Evolutionary conservation across 140 eudicot species (phyloP).

Genomic region (Erigeron philadelphicus): DNA sequence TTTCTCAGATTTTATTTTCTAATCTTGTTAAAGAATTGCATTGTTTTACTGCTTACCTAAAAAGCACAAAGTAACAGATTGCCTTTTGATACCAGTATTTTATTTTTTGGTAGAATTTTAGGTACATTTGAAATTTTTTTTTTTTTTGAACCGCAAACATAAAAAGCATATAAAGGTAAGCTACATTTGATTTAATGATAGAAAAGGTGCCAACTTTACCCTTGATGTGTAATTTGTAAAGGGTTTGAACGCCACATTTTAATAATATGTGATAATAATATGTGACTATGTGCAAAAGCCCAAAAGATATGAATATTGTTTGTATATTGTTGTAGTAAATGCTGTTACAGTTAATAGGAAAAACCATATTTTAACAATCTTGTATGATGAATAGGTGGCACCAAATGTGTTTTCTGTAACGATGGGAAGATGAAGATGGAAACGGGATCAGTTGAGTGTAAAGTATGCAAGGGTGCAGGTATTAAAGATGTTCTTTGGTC

Average conservation of each 20-base stretch:
- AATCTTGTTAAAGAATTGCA: neutral
- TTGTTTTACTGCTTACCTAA: neutral
- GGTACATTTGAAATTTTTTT: too few species aligned
- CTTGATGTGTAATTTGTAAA: neutral
- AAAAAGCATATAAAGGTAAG: too few species aligned
- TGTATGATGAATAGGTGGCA: slow-evolving; percentile 64
- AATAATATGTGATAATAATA: too few species aligned
- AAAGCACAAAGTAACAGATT: neutral
- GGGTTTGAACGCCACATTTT: neutral
- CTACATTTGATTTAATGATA: neutral
- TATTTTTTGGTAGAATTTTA: too few species aligned
- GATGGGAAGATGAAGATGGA: slow-evolving; percentile 88
- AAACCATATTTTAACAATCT: slow-evolving; percentile 20
- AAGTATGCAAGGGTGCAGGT: slow-evolving; percentile 99
- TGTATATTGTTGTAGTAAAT: neutral
- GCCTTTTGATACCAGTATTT: too few species aligned
- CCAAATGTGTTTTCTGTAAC: slow-evolving; percentile 86
- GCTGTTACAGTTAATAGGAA: neutral
- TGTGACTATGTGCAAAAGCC: too few species aligned
- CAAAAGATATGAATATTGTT: neutral
- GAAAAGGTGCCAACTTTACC: slow-evolving; percentile 5
- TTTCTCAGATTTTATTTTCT: neutral
- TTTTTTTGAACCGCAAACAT: too few species aligned
- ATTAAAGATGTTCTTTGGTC: slow-evolving; percentile 5
- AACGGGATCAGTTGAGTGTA: slow-evolving; percentile 66